Base-by-base conservation (phyloP, 805 yeast genomes). In the Kodamaea laetipori region DNA sequence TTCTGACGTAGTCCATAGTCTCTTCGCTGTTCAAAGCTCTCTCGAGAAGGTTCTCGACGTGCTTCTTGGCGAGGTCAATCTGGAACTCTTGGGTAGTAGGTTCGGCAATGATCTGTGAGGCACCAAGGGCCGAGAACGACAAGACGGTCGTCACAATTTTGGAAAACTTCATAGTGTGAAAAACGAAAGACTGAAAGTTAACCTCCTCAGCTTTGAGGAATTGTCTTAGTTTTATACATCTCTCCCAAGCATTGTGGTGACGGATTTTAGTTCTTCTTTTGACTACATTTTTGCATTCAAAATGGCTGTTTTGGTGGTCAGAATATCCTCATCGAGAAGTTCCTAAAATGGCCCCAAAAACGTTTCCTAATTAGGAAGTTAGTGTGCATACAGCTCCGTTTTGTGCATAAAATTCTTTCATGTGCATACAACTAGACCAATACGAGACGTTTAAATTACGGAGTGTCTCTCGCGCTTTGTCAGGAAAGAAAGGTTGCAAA, bases 21-120 rank as follows among this genome's bases (percentile, higher is more conserved):
- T 24, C 28, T 30, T 40, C 38, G 18, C 11, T 27, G 32, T 10
- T 17, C 35, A 25, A 38, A 7, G 35, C 32, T 26, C 32, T 38
- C 28, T 28, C 32, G 26, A 38, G 23, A 16, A 37, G 17, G 17
- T 37, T 18, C 27, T 27, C 36, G 6, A 27, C 24, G 5, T 27
- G 27, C 10, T 27, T 37, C 41, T 28, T 28, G 25, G 31, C 31
- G 23, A 47, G 21, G 4, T 47, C 49, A 11, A 47, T 34, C n/a
- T 46, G 37, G 33, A 48, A 42, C 13, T 37, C 39, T 11, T 37
- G 43, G 3, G 44, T 21, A 3, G 46, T 10, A n/a, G 51, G 54
- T 10, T 43, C 42, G 17, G 48, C 45, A 4, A 35, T 15, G 15
- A 42, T 18, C 9, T 41, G 47, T 19, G 37, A 44, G 17, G 31